Evolutionary conservation across 1,139 yeast genomes (phyloP), one percentile per base, ranked within the genome.

Genomic region (Diutina catenulata): DNA sequence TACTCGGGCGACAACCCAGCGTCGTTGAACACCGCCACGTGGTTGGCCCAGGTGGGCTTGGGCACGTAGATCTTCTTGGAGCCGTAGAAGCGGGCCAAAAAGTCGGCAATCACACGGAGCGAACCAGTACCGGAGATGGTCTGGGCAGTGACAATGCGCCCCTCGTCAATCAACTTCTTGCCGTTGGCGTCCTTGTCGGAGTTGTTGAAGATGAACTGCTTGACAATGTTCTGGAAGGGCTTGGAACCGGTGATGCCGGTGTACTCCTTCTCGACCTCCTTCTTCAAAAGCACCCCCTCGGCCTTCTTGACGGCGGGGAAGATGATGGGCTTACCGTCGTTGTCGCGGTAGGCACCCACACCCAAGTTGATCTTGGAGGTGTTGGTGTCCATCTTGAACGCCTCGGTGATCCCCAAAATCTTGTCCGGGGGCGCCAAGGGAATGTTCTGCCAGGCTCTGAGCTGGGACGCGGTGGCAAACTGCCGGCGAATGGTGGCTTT

Each of bases 31-130:
- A 74, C 76, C 21, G 75, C 73, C 43, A 68, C 66, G 55, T 79
- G 86, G 62, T 79, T 79, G 42, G 86, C 86, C 87, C 87, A 79
- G 27, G 86, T 73, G 41, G 87, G 87, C 48, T 67, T 64, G 40
- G 87, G 84, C 38, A 78, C 67, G 50, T 71, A 64, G 48, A 79
- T 64, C 46, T 64, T 57, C 46, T 63, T 58, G 37, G 55, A 49
- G 36, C 63, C 47, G 56, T 67, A 60, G 56, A 73, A 73, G 39
- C 74, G 57, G 50, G 56, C 55, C 49, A 73, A 57, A 47, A 74
- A 72, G 47, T 72, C 76, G 38, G 68, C 76, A 49, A 73, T 60
- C 31, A 74, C 75, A 49, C 76, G 62, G 45, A 74, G 60, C 16
- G 77, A 70, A 23, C 80, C 80, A 33, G 80, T 74, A 49, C 80